phyloP scores from a whole-genome alignment of 768 basidiomycete species.

The Termitomyces heimii region DNA sequence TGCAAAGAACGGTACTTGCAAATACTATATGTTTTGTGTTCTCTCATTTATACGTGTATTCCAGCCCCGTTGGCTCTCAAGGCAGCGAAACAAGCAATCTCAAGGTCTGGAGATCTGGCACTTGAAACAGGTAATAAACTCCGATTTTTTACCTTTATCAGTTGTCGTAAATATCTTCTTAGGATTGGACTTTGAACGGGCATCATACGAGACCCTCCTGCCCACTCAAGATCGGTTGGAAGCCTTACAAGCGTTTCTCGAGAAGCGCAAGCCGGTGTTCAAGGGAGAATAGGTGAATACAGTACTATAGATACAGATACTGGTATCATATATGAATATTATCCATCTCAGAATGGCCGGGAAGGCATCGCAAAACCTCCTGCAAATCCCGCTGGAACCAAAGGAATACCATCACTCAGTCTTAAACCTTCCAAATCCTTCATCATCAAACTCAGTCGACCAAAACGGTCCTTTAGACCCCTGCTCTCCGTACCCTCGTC shows the following conservation, averaged over 20 bases:
- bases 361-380: slow-evolving; percentile 46
- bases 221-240: slow-evolving; percentile 72
- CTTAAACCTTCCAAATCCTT: slow-evolving; percentile 75
- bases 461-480: slow-evolving; percentile 59
- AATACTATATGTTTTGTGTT: not conserved
- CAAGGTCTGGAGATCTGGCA: slow-evolving; percentile 70
- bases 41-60: not conserved
- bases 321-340: slow-evolving; percentile 3
- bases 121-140: slow-evolving; percentile 58
- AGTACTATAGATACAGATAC: slow-evolving; percentile 13
- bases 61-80: slow-evolving; percentile 79
- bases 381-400: slow-evolving; percentile 46
- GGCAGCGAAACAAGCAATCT: slow-evolving; percentile 86
- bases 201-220: slow-evolving; percentile 77
- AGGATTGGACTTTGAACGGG: slow-evolving; percentile 92
- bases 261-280: slow-evolving; percentile 76
- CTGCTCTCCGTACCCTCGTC: slow-evolving; percentile 38
- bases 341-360: slow-evolving; percentile 34
- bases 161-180: not conserved
- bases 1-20: slow-evolving; percentile 49
- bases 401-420: slow-evolving; percentile 50
- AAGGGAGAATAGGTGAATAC: slow-evolving; percentile 59
- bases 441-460: slow-evolving; percentile 79
- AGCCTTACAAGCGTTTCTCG: slow-evolving; percentile 81
- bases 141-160: not conserved